Percentiles rank a stretch among this genome's conserved stretches.
Evolutionary conservation across 176 grass and related monocot species (phyloP).

Genomic region (Guadua angustifolia): DNA sequence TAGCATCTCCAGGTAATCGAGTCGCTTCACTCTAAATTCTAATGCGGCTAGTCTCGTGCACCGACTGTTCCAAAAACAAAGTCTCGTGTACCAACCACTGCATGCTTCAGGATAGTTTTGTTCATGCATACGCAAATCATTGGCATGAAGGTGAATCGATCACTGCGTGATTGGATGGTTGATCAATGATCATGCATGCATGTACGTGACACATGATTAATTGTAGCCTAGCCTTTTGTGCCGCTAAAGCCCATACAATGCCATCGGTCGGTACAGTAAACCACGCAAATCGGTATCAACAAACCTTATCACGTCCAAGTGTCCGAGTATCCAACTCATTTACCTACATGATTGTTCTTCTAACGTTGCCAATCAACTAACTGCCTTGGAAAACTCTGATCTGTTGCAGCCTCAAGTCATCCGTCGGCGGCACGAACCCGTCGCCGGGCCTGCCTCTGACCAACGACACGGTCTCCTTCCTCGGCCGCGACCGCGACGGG

Average conservation of each 20-base stretch:
- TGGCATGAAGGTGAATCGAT: not conserved
- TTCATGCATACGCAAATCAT: not conserved
- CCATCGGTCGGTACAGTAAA: not conserved
- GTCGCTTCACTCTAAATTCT: not conserved
- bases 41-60: not conserved
- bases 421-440: constrained; percentile 37
- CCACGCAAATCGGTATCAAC: not conserved
- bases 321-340: not conserved
- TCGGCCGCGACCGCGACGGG: constrained; percentile 26
- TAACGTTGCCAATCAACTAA: not conserved
- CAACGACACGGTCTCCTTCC: constrained; percentile 62
- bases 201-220: not conserved
- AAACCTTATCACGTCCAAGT: no score
- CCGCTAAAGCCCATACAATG: not conserved
- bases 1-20: constrained; percentile 53
- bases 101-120: not conserved
- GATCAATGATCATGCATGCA: constrained; percentile 9
- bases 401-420: constrained; percentile 65
- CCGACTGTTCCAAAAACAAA: no score
- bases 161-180: not conserved
- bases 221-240: not conserved
- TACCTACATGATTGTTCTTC: not conserved
- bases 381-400: not conserved
- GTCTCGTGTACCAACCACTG: not conserved
- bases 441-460: constrained; percentile 47